Evolutionary conservation across 371 early-diverging fungal species (phyloP).

Genomic region (Syncephalastrum racemosum): DNA sequence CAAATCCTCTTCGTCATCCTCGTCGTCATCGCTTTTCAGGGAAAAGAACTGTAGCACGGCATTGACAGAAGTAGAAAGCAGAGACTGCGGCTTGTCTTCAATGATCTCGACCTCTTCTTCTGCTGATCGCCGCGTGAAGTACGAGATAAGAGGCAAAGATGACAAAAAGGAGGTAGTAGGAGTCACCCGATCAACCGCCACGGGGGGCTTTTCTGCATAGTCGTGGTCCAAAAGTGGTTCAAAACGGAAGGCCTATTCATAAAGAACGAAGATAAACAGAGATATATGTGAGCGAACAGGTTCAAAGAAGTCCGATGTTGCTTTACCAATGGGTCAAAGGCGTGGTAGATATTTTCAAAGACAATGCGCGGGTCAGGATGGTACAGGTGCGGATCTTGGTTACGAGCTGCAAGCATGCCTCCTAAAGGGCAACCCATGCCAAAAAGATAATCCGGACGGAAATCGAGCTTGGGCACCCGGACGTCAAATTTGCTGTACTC

Average conservation of each 20-base stretch:
- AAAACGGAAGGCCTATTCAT: conserved; percentile 40
- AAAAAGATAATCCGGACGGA: conserved; percentile 56
- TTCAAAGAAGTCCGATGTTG: not conserved
- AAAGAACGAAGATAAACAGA: conserved; percentile 5
- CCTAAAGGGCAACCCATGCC: conserved; percentile 64
- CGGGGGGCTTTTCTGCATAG: conserved; percentile 43
- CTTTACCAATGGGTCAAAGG: conserved; percentile 60
- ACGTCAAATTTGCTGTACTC: conserved; percentile 40
- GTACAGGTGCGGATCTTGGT: conserved; percentile 52
- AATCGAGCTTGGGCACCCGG: conserved; percentile 48
- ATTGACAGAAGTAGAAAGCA: conserved; percentile 8
- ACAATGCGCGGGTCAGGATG: conserved; percentile 44
- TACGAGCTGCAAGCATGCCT: conserved; percentile 61
- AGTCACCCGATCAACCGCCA: conserved; percentile 36
- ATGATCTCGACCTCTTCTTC: too few species aligned
- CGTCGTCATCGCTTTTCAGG: not conserved
- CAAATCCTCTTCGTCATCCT: not conserved
- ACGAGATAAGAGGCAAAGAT: conserved; percentile 19
- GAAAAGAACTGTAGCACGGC: conserved; percentile 24
- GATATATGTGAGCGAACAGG: not conserved
- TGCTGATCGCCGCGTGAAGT: too few species aligned
- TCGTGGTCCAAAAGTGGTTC: conserved; percentile 44
- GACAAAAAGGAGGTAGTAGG: conserved; percentile 38
- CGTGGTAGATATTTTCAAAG: conserved; percentile 68
- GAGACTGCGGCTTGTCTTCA: too few species aligned